phyloP scores from a whole-genome alignment of 208 protist species.

The Naegleria fowleri region DNA sequence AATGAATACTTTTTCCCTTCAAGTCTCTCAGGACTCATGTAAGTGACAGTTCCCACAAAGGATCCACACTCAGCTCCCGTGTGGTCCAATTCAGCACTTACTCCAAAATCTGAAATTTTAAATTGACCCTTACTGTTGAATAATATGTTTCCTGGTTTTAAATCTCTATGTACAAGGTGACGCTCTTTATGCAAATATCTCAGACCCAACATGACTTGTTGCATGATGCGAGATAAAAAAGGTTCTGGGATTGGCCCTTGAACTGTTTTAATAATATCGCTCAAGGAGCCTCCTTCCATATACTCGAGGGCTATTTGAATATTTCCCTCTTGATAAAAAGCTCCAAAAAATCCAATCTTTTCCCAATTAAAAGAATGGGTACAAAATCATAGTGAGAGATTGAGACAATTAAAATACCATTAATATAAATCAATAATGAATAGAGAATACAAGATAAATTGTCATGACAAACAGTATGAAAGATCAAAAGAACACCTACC shows the following conservation, averaged over 20 bases:
- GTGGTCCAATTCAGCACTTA: conserved; percentile 72
- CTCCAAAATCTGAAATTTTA: conserved; percentile 85
- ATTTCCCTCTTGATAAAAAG: conserved; percentile 8
- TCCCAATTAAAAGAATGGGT: too few species aligned
- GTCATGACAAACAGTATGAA: too few species aligned
- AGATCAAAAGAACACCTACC: background rate
- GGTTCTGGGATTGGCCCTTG: conserved; percentile 32
- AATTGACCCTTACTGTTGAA: conserved; percentile 66
- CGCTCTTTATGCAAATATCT: conserved; percentile 72
- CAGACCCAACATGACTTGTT: conserved; percentile 63
- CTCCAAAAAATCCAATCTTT: conserved; percentile 9
- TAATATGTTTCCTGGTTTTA: conserved; percentile 96
- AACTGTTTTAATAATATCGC: background rate
- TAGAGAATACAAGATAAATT: background rate
- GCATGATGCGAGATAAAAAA: conserved; percentile 24
- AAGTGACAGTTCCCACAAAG: conserved; percentile 82
- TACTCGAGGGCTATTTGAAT: conserved; percentile 9
- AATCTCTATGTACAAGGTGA: conserved; percentile 86
- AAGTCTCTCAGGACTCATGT: conserved; percentile 83
- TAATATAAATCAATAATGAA: too few species aligned
- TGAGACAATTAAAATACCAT: too few species aligned
- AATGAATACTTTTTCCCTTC: conserved; percentile 76
- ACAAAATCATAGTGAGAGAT: too few species aligned
- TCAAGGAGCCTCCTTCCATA: background rate
- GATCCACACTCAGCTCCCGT: conserved; percentile 60